A percentile compares a stretch with the other conserved stretches of the same genome.
Evolutionary conservation across 2,329 filamentous ascomycete genomes (phyloP).

Genomic region (Trichoderma guizhouense): DNA sequence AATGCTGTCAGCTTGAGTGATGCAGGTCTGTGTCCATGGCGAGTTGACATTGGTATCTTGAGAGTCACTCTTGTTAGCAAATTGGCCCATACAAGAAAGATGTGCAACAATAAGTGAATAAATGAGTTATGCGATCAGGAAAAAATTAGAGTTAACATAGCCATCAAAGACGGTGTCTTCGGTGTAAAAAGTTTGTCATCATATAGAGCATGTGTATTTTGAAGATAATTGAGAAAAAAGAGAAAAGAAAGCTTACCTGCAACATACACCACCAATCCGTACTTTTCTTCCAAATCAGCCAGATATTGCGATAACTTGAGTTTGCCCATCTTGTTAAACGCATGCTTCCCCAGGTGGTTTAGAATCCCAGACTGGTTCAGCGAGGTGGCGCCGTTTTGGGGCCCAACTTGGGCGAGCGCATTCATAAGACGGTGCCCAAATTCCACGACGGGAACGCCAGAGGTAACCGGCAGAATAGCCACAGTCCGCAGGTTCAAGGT

Average conservation of each 20-base stretch:
- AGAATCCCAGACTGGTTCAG: slow-evolving; percentile 91
- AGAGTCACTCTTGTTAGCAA: slow-evolving; percentile 30
- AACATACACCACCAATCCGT: slow-evolving; percentile 90
- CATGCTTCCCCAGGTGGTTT: slow-evolving; percentile 91
- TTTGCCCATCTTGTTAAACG: slow-evolving; percentile 97
- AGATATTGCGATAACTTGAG: slow-evolving; percentile 93
- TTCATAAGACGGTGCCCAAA: slow-evolving; percentile 88
- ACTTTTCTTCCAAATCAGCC: slow-evolving; percentile 95
- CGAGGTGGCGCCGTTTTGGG: slow-evolving; percentile 83
- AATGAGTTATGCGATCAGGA: slow-evolving; percentile 47
- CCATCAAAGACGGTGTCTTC: slow-evolving; percentile 54
- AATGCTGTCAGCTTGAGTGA: slow-evolving; percentile 94
- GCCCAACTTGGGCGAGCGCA: slow-evolving; percentile 84
- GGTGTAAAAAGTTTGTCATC: slow-evolving; percentile 50
- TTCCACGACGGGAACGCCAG: slow-evolving; percentile 89
- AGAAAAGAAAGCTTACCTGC: slow-evolving; percentile 54
- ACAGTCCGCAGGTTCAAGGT: slow-evolving; percentile 92
- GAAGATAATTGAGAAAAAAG: background rate
- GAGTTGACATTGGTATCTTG: slow-evolving; percentile 92
- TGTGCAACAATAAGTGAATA: background rate
- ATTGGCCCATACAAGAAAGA: background rate
- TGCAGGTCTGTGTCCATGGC: slow-evolving; percentile 97
- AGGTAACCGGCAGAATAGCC: slow-evolving; percentile 83
- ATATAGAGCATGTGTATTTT: slow-evolving; percentile 29
- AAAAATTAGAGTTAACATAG: slow-evolving; percentile 65